These are phyloP conservation scores for Boletus coccyginus DNA, from an alignment of 768 basidiomycete genomes.

Conservation along the genomic window DNA sequence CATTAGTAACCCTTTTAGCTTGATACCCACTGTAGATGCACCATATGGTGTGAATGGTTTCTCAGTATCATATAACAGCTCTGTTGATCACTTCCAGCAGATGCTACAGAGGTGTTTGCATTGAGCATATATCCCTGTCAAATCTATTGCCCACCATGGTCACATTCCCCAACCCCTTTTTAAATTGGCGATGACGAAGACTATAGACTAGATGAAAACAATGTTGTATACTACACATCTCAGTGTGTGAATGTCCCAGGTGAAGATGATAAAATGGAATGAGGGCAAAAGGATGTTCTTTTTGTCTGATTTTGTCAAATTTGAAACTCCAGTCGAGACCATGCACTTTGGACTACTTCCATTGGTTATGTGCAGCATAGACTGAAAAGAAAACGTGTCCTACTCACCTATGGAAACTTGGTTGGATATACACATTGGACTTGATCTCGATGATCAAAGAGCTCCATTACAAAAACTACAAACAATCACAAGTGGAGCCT, in stretches of 20 bases:
- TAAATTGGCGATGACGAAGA: constrained; percentile 72
- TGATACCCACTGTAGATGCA: constrained; percentile 10
- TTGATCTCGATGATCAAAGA: constrained; percentile 96
- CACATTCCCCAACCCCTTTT: constrained; percentile 77
- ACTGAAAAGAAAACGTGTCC: constrained; percentile 78
- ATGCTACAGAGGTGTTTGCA: constrained; percentile 68
- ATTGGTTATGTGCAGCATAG: constrained; percentile 72
- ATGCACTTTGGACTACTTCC: constrained; percentile 87
- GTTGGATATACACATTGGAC: constrained; percentile 99
- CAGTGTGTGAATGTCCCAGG: constrained; percentile 27
- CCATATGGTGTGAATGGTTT: constrained; percentile 21
- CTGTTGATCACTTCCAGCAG: constrained; percentile 58
- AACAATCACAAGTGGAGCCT: constrained; percentile 99
- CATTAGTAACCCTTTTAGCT: constrained; percentile 23
- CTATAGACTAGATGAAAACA: constrained; percentile 56
- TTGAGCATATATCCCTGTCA: constrained; percentile 55
- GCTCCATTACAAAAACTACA: constrained; percentile 95
- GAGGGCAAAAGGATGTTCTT: constrained; percentile 25
- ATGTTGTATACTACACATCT: constrained; percentile 47
- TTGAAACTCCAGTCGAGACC: constrained; percentile 61
- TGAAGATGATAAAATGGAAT: constrained; percentile 17
- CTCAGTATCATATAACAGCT: constrained; percentile 32
- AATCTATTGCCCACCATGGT: constrained; percentile 51
- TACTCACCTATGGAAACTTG: constrained; percentile 83
- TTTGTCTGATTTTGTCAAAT: constrained; percentile 33